These are phyloP conservation scores for Colletotrichum lini DNA, from an alignment of 2,329 filamentous ascomycete species.

Conservation along the genomic window DNA sequence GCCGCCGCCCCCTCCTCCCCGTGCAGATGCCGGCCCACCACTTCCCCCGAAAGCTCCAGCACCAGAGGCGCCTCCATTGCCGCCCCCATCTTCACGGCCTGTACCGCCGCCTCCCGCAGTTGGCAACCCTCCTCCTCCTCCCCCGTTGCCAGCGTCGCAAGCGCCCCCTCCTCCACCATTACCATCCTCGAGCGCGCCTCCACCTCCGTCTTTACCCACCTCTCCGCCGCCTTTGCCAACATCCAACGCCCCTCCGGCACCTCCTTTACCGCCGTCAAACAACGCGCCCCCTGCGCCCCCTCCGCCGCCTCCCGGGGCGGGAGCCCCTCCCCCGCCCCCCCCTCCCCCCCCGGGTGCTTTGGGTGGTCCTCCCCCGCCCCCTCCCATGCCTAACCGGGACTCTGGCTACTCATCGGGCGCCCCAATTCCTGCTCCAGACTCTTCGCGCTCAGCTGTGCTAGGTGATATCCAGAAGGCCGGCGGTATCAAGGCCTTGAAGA, in stretches of 20 bases:
- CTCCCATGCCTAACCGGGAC: slow-evolving; percentile 70
- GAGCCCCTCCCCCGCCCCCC: slow-evolving; percentile 54
- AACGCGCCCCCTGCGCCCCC: slow-evolving; percentile 53
- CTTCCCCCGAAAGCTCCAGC: slow-evolving; percentile 64
- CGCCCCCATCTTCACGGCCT: slow-evolving; percentile 66
- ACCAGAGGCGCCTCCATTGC: slow-evolving; percentile 62
- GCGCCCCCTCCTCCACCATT: slow-evolving; percentile 55
- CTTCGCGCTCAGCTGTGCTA: slow-evolving; percentile 72
- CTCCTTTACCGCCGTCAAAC: slow-evolving; percentile 55
- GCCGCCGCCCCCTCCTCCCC: slow-evolving; percentile 75
- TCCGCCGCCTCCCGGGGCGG: slow-evolving; percentile 57
- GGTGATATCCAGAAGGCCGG: slow-evolving; percentile 81
- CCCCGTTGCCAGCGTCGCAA: slow-evolving; percentile 49
- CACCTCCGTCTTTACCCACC: slow-evolving; percentile 54
- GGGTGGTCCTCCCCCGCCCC: slow-evolving; percentile 64
- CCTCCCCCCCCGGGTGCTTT: slow-evolving; percentile 54
- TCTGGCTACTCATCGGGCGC: slow-evolving; percentile 70
- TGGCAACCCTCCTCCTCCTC: slow-evolving; percentile 56
- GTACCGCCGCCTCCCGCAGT: slow-evolving; percentile 67
- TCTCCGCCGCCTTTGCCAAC: slow-evolving; percentile 42
- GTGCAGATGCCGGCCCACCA: slow-evolving; percentile 54
- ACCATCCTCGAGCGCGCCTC: slow-evolving; percentile 49
- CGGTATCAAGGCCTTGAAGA: slow-evolving; percentile 78
- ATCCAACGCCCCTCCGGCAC: slow-evolving; percentile 53
- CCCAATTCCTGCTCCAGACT: slow-evolving; percentile 61